These are phyloP conservation scores for Coemansia sp. DNA, from an alignment of 192 early-diverging fungal genomes.

Conservation along the genomic window DNA sequence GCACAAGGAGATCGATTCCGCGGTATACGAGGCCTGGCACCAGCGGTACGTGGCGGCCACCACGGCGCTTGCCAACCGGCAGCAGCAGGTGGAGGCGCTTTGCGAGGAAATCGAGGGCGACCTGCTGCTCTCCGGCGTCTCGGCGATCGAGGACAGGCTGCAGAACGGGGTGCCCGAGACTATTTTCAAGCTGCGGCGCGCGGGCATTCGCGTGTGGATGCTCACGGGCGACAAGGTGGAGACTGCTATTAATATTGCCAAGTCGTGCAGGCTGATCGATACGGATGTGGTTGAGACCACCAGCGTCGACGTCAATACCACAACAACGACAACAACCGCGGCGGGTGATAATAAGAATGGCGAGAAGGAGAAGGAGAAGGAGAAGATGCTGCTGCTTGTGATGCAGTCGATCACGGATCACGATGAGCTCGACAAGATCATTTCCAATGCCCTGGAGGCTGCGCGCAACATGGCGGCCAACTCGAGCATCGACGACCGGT, in stretches of 20 bases:
- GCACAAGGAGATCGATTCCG: constrained; percentile 62
- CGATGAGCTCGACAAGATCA: constrained; percentile 18
- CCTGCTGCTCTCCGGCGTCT: constrained; percentile 75
- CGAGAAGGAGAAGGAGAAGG: constrained; percentile 8
- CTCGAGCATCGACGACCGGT: constrained; percentile 36
- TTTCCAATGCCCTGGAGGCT: constrained; percentile 25
- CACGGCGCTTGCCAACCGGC: constrained; percentile 63
- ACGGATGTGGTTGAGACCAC: constrained; percentile 37
- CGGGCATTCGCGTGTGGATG: constrained; percentile 87
- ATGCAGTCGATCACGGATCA: constrained; percentile 39
- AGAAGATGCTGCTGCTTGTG: constrained; percentile 33
- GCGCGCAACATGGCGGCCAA: constrained; percentile 16
- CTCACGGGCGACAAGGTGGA: constrained; percentile 91
- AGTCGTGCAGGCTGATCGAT: constrained; percentile 71
- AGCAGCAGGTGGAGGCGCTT: constrained; percentile 62
- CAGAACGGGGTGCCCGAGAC: constrained; percentile 86
- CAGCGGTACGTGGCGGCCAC: constrained; percentile 69
- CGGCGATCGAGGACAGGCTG: constrained; percentile 89
- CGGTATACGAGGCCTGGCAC: constrained; percentile 71
- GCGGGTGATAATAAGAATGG: too few relatives aligned
- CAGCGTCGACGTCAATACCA: constrained; percentile 15
- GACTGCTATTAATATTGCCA: constrained; percentile 90
- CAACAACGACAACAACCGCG: not conserved
- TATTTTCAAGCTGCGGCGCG: constrained; percentile 72
- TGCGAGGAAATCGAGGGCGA: constrained; percentile 77